A percentile compares a stretch with the other conserved stretches of the same genome.
Conservation (phyloP, 441 rosid species). For the Mallotus repandus region DNA sequence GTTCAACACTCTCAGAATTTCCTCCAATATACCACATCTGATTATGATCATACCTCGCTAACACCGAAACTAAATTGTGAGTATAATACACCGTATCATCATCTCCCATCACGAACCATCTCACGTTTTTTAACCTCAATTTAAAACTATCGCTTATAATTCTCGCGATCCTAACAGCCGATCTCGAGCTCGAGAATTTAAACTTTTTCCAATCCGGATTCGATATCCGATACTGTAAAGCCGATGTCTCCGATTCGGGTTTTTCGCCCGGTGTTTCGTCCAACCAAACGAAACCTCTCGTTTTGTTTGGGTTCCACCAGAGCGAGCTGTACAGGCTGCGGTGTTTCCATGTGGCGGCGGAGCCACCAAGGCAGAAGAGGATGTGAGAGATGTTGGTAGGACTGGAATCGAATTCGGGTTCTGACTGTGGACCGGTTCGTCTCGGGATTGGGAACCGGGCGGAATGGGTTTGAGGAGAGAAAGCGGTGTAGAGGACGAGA, state of each 20-base stretch:
- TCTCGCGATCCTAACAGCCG: constrained; percentile 74
- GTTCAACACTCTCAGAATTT: constrained; percentile 80
- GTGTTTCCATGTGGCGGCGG: constrained; percentile 57
- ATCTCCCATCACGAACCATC: constrained; percentile 97
- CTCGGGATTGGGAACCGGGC: constrained; percentile 29
- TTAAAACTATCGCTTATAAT: constrained; percentile 58
- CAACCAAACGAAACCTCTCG: constrained; percentile 72
- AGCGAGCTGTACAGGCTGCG: constrained; percentile 52
- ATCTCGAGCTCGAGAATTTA: constrained; percentile 51
- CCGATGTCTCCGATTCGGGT: background rate
- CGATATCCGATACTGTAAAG: constrained; percentile 44
- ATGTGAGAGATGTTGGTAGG: constrained; percentile 69
- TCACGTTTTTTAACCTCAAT: constrained; percentile 36
- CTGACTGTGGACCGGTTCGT: background rate
- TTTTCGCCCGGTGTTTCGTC: constrained; percentile 29
- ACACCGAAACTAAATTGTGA: constrained; percentile 55
- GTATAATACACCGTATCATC: constrained; percentile 75
- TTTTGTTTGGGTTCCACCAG: constrained; percentile 55
- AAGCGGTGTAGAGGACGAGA: constrained; percentile 48
- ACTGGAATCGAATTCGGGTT: constrained; percentile 18
- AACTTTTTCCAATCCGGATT: constrained; percentile 53
- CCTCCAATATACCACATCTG: constrained; percentile 84
- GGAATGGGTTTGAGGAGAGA: constrained; percentile 28
- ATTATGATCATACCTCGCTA: constrained; percentile 58
- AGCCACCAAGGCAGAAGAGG: constrained; percentile 62